These are phyloP conservation scores for Saitozyma sp. DNA, from an alignment of 768 basidiomycete genomes.

Conservation along the genomic window DNA sequence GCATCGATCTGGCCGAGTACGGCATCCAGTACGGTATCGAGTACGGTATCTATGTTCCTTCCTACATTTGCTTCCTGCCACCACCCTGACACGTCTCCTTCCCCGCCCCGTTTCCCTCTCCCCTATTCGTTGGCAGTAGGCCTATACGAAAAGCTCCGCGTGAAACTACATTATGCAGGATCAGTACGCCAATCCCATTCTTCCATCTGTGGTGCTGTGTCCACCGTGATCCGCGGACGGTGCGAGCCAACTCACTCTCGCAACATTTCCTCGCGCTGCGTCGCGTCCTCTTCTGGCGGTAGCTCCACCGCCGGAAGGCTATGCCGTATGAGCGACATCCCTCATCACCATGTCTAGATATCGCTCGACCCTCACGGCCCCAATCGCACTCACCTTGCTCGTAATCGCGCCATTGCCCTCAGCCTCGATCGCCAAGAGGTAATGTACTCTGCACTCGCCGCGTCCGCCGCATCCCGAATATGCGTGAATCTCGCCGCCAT, in stretches of 20 bases:
- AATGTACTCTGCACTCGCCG: conserved; percentile 73
- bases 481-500: conserved; percentile 79
- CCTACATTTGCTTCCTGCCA: no score
- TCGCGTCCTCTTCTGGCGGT: conserved; percentile 14
- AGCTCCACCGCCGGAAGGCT: conserved; percentile 25
- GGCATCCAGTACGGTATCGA: no score
- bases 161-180: not conserved
- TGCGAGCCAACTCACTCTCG: conserved; percentile 37
- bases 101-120: no score
- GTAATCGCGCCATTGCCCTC: conserved; percentile 70
- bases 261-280: conserved; percentile 28
- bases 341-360: not conserved
- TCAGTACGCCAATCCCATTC: no score
- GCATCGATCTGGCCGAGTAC: no score
- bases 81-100: no score
- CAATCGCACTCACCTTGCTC: conserved; percentile 30
- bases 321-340: not conserved
- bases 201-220: no score
- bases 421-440: conserved; percentile 86
- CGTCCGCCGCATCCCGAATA: conserved; percentile 58
- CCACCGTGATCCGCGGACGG: no score
- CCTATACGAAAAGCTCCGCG: not conserved
- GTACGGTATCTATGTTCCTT: no score
- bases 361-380: not conserved
- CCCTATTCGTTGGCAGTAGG: not conserved